These are phyloP conservation scores for Yamagishiella unicocca DNA, from an alignment of 139 green algal species.

Conservation along the genomic window DNA sequence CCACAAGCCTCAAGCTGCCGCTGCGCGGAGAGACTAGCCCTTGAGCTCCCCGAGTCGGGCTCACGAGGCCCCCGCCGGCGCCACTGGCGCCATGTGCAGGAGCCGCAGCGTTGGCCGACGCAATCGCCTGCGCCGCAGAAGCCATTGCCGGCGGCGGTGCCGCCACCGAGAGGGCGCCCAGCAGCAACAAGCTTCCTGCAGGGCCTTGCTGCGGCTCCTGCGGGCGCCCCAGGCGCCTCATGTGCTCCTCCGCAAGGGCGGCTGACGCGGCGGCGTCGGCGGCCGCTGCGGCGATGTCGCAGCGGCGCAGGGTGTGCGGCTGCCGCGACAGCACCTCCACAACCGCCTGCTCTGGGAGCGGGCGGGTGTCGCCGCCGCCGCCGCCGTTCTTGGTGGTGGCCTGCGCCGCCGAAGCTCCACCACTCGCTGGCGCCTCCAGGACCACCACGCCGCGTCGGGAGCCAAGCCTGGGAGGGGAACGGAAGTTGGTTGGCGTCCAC, in stretches of 20 bases:
- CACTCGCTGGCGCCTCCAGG: conserved; percentile 61
- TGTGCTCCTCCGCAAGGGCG: not conserved
- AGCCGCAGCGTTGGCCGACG: not conserved
- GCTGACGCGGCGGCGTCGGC: conserved; percentile 2
- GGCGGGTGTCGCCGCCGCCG: not conserved
- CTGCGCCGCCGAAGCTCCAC: not conserved
- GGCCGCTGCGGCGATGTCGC: conserved; percentile 15
- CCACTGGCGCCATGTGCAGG: not conserved
- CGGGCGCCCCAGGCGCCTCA: not conserved
- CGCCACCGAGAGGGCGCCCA: not conserved
- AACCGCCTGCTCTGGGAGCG: not conserved
- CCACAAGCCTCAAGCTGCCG: not conserved
- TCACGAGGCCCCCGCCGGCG: not conserved
- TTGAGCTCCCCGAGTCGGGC: not conserved
- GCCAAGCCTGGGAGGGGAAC: conserved; percentile 41
- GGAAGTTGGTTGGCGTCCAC: no score
- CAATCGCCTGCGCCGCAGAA: not conserved
- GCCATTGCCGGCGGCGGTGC: not conserved
- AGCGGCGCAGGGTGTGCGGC: not conserved
- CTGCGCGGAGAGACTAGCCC: not conserved
- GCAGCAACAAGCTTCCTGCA: not conserved
- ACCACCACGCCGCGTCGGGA: conserved; percentile 45
- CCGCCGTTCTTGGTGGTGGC: not conserved
- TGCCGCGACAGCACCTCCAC: not conserved
- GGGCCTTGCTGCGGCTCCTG: not conserved